Evolutionary conservation across 805 yeast genomes (phyloP), one percentile per base, ranked within the genome.

Genomic region (Ogataea pilisensis): DNA sequence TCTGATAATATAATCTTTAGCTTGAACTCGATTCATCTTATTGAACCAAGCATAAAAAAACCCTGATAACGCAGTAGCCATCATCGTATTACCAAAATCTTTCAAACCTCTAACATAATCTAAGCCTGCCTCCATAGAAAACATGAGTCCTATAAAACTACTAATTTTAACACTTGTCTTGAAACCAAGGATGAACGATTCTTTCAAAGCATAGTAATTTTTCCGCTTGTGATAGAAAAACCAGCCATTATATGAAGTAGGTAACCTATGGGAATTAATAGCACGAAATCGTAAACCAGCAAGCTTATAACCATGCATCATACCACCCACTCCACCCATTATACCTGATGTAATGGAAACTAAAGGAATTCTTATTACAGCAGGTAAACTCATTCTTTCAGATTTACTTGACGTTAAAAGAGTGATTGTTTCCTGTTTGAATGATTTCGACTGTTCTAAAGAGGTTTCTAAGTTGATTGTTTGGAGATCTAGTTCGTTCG

Each of bases 161-260:
- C 78, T 65, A 38, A 70, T 66, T 51, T 69, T 73, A 14, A 51
- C 46, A 39, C 69, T 73, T 8, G 66, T 65, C 28, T 53, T 58
- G n/a, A 72, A 50, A 0, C 82, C 89, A 7, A 49, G 39, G 16
- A 64, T 65, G 46, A 77, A 62, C 1, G 85, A 86, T 21, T 68
- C 67, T 42, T 74, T 68, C 27, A 83, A 60, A 62, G 86, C 77
- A 24, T 82, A 84, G 59, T 85, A 84, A 61, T 85, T 83, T 65
- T 85, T 87, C 46, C 87, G 72, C 62, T 84, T 86, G 62, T 87
- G 93, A 61, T 87, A 87, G 57, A 82, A 83, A 55, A 83, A 87
- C 96, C 95, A 87, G 0, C 91, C 93, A 17, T 87, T 89, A 39
- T 78, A 82, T 0, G 82, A 78, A 18, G 61, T 70, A 7, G 96